Conservation (phyloP, 306 rosid species). For the Vigna trinervia region DNA sequence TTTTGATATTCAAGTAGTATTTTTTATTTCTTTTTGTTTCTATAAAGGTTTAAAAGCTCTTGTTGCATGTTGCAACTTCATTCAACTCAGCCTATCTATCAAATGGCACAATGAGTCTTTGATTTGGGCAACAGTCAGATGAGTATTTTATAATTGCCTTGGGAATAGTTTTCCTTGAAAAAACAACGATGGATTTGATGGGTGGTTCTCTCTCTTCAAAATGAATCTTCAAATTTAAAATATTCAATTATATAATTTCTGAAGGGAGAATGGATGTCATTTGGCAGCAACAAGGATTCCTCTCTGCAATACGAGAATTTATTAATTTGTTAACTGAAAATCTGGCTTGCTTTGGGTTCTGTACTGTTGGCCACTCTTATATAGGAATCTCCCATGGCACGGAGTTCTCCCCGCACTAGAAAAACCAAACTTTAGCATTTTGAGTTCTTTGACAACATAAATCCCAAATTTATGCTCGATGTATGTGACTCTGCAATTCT, state of each 20-base stretch:
- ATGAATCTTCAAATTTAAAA: background rate
- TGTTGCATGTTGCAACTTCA: constrained; percentile 2
- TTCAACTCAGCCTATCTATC: background rate
- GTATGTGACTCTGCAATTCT: too few relatives aligned
- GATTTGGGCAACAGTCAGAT: background rate
- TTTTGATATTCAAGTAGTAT: too few relatives aligned
- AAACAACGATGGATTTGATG: constrained; percentile 3
- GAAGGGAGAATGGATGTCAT: background rate
- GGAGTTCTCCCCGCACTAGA: too few relatives aligned
- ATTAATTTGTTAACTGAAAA: too few relatives aligned
- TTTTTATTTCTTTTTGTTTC: background rate
- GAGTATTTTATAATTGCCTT: background rate
- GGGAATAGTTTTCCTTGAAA: background rate
- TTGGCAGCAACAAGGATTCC: too few relatives aligned
- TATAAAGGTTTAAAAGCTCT: background rate
- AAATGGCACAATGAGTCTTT: constrained; percentile 3
- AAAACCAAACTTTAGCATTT: too few relatives aligned
- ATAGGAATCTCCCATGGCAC: too few relatives aligned
- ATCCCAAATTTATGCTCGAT: too few relatives aligned
- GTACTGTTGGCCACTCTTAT: too few relatives aligned
- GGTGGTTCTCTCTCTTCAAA: background rate
- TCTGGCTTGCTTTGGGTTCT: too few relatives aligned
- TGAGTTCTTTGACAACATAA: too few relatives aligned
- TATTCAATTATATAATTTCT: constrained; percentile 15
- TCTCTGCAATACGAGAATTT: too few relatives aligned